Evolutionary conservation across 768 basidiomycete species (phyloP), one percentile per base, ranked within the genome.

Genomic region (Trametes villosa): DNA sequence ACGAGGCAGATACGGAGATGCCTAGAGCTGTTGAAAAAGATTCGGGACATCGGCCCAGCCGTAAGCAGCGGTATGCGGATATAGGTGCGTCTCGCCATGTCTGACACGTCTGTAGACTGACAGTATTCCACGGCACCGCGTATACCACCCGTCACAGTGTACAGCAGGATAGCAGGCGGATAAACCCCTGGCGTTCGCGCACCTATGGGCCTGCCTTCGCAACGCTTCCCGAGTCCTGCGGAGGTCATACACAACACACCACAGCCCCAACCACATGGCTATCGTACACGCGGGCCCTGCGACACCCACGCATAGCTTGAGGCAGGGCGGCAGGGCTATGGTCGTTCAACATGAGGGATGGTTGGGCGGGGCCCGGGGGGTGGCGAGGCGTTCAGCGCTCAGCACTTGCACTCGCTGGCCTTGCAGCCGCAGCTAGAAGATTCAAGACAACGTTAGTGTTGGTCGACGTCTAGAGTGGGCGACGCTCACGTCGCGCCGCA

Each of bases 61-160:
- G 96, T 58, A 77, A 74, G 56, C 77, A 76, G 54, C 81, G 94
- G 67, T 97, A 98, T 71, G 70, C 77, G 60, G 88, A 89, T 33
- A 73, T 92, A 50, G 78, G 89, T 84, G 59, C 69, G 83, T 70
- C 30, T 18, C 29, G 8, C 7, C 15, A 18, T 22, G 22, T 20
- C 45, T 15, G 18, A 30, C 17, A 27, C 27, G 4, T 7, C 33
- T n/a, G n/a, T n/a, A n/a, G n/a, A n/a, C n/a, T 52, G 29, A 33
- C n/a, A 34, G n/a, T 42, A 31, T 42, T 41, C 4, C 30, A 9
- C 24, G 3, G 27, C 27, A n/a, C 46, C 29, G 27, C 46, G 9
- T 29, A 31, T 13, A 48, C 17, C n/a, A 48, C 15, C 6, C 46
- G n/a, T n/a, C n/a, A n/a, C n/a, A n/a, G 17, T 31, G 26, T 22